Evolutionary conservation across 169 alveolate species (phyloP).

Genomic region (Cryptosporidium xiaoi): DNA sequence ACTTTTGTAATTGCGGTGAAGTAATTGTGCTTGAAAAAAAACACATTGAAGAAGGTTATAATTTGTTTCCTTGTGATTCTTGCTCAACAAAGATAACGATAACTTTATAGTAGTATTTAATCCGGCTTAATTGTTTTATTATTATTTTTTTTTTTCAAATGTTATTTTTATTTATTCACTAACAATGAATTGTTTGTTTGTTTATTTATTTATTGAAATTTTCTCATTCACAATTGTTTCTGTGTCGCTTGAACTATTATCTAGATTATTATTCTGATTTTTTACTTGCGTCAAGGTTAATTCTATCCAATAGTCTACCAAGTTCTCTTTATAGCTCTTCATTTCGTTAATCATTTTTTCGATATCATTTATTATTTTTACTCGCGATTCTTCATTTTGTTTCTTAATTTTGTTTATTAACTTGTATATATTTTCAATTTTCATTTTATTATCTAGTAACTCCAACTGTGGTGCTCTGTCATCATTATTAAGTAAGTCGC

Average conservation of each 20-base stretch:
- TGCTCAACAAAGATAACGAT: slow-evolving; percentile 36
- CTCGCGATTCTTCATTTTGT: slow-evolving; percentile 2
- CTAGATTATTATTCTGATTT: background rate
- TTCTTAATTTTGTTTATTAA: background rate
- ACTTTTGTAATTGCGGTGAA: slow-evolving; percentile 57
- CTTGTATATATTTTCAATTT: background rate
- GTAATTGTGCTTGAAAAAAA: slow-evolving; percentile 18
- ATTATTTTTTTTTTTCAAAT: background rate
- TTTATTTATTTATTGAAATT: background rate
- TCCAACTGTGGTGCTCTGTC: background rate
- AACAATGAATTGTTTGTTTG: background rate
- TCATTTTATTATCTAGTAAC: background rate
- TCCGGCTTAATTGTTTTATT: background rate
- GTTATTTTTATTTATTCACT: background rate
- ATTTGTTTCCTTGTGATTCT: slow-evolving; percentile 54
- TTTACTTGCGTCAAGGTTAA: slow-evolving; percentile 39
- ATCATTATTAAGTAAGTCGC: background rate
- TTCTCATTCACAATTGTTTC: background rate
- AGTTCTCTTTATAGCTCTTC: slow-evolving; percentile 16
- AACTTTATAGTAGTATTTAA: slow-evolving; percentile 25
- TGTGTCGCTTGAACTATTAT: background rate
- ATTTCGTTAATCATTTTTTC: slow-evolving; percentile 24
- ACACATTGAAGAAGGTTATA: slow-evolving; percentile 47
- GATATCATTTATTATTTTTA: background rate
- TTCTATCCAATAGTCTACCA: slow-evolving; percentile 69